A percentile compares a stretch with the other conserved stretches of the same genome.
phyloP scores from a whole-genome alignment of 805 yeast genomes.

The Lachancea mirantina region DNA sequence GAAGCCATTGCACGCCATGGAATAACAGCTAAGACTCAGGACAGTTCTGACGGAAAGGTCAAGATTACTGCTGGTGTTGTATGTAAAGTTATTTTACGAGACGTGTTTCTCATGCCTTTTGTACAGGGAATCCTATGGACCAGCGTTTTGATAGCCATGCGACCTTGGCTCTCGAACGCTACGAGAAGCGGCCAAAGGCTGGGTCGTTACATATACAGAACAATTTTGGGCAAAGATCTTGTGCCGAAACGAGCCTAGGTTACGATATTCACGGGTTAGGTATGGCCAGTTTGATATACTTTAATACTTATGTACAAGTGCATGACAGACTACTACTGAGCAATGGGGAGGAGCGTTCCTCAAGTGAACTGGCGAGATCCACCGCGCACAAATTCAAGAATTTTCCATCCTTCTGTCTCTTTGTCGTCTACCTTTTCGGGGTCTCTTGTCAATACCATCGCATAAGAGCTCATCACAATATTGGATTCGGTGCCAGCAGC shows the following conservation, averaged over 20 bases:
- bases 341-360: constrained; percentile 6
- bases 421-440: constrained; percentile 87
- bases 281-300: constrained; percentile 3
- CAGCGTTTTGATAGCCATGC: constrained; percentile 32
- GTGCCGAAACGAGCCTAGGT: constrained; percentile 3
- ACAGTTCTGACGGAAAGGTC: constrained; percentile 12
- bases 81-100: constrained; percentile 42
- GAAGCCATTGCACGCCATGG: constrained; percentile 21
- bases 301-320: constrained; percentile 7
- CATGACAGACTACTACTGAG: constrained; percentile 1
- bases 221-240: constrained; percentile 14
- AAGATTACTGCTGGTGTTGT: constrained; percentile 38
- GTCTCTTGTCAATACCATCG: constrained; percentile 87
- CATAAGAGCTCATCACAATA: constrained; percentile 88
- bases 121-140: constrained; percentile 46
- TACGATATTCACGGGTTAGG: not conserved
- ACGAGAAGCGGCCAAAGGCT: constrained; percentile 22
- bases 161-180: constrained; percentile 31
- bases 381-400: constrained; percentile 89
- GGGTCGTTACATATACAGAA: constrained; percentile 18
- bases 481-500: constrained; percentile 96
- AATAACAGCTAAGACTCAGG: constrained; percentile 1
- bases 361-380: constrained; percentile 77
- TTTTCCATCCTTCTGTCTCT: constrained; percentile 96
- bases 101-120: constrained; percentile 47